Evolutionary conservation across 441 rosid genomes (phyloP).

Genomic region (Iberis amara): DNA sequence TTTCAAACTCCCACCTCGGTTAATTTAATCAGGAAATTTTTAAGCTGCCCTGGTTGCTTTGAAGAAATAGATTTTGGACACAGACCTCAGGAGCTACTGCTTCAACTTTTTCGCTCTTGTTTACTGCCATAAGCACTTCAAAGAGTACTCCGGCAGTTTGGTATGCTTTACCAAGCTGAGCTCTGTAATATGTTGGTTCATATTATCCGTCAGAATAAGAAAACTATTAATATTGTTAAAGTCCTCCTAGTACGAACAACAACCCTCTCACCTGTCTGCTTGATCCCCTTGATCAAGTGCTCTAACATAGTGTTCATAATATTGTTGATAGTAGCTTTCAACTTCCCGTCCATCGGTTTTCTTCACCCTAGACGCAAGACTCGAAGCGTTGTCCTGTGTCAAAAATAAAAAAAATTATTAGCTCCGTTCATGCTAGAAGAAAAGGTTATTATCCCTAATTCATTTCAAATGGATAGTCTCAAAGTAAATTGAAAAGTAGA

Average conservation of each 20-base stretch:
- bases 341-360: slow-evolving; percentile 97
- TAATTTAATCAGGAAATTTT: background rate
- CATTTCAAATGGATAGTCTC: background rate
- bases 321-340: slow-evolving; percentile 88
- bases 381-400: slow-evolving; percentile 81
- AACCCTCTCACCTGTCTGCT: slow-evolving; percentile 69
- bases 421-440: slow-evolving; percentile 15
- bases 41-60: slow-evolving; percentile 13
- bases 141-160: slow-evolving; percentile 97
- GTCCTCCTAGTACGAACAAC: background rate
- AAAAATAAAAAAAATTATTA: slow-evolving; percentile 2
- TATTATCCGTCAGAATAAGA: slow-evolving; percentile 19
- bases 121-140: slow-evolving; percentile 95
- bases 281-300: slow-evolving; percentile 92
- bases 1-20: slow-evolving; percentile 9
- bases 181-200: slow-evolving; percentile 45
- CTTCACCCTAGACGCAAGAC: slow-evolving; percentile 88
- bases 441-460: background rate
- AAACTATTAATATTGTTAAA: slow-evolving; percentile 2
- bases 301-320: slow-evolving; percentile 84
- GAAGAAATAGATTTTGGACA: slow-evolving; percentile 15
- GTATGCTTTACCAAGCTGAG: slow-evolving; percentile 96
- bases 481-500: slow-evolving; percentile 4
- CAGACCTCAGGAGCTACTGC: slow-evolving; percentile 98
- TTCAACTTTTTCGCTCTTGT: slow-evolving; percentile 95